These are phyloP conservation scores for Asterella californica DNA, from an alignment of 225 moss, liverwort and hornwort species.

Conservation along the genomic window DNA sequence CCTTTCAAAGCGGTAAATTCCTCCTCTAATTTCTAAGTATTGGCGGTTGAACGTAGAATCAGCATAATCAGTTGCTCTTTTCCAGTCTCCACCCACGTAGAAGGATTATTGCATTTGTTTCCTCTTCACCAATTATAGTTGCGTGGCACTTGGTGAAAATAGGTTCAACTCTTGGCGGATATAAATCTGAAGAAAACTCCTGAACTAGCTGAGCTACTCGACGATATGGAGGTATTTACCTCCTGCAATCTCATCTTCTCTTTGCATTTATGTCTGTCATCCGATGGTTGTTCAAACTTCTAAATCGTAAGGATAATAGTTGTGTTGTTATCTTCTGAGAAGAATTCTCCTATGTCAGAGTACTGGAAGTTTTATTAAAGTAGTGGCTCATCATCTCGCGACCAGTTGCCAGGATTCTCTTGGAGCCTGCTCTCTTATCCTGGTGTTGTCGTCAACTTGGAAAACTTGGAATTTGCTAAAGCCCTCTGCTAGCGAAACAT, in stretches of 20 bases:
- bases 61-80: background rate
- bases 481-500: background rate
- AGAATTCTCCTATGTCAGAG: background rate
- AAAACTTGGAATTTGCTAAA: background rate
- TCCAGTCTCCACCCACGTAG: no score
- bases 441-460: background rate
- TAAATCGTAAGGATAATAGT: background rate
- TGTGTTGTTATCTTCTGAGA: background rate
- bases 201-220: conserved; percentile 84
- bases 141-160: background rate
- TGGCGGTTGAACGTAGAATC: background rate
- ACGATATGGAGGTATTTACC: conserved; percentile 70
- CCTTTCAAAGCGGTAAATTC: background rate
- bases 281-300: no score
- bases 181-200: conserved; percentile 98
- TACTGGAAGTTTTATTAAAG: background rate
- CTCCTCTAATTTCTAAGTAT: background rate
- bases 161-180: conserved; percentile 95
- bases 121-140: conserved; percentile 17
- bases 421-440: background rate
- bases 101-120: background rate
- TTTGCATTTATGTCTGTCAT: background rate
- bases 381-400: background rate
- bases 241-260: background rate
- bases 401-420: background rate